Evolutionary conservation across 2,329 filamentous ascomycete species (phyloP).

Genomic region (Aureobasidium melanogenum): DNA sequence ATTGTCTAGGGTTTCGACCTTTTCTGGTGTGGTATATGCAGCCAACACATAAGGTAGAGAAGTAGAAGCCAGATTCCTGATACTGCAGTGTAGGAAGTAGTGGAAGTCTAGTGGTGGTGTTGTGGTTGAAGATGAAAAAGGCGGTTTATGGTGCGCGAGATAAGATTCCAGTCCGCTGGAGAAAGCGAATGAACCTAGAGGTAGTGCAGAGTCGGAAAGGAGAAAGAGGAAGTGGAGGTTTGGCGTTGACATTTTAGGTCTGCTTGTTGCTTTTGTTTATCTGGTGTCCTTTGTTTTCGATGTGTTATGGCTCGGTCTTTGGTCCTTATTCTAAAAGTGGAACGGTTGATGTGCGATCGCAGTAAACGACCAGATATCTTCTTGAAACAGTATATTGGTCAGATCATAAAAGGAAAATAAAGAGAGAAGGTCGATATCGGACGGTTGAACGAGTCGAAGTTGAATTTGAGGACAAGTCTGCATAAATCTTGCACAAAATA

Average conservation of each 20-base stretch:
- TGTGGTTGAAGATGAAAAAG: slow-evolving; percentile 20
- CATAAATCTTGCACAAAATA: background rate
- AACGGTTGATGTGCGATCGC: background rate
- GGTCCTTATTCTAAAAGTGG: background rate
- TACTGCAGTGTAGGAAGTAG: slow-evolving; percentile 60
- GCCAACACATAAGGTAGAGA: slow-evolving; percentile 67
- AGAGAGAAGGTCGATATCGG: background rate
- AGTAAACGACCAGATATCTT: background rate
- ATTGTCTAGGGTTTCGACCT: slow-evolving; percentile 58
- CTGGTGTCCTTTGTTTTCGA: background rate
- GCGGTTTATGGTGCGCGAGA: slow-evolving; percentile 51
- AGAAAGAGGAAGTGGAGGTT: slow-evolving; percentile 61
- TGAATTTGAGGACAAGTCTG: background rate
- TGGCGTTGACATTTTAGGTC: background rate
- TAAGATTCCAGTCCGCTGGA: slow-evolving; percentile 76
- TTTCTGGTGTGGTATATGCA: slow-evolving; percentile 48
- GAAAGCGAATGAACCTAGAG: slow-evolving; percentile 80
- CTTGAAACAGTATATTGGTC: no score
- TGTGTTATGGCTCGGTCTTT: background rate
- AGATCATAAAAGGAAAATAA: no score
- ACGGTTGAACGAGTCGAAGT: background rate
- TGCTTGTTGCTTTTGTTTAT: background rate
- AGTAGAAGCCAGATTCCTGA: slow-evolving; percentile 62
- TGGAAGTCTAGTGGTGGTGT: slow-evolving; percentile 40
- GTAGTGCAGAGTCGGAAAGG: slow-evolving; percentile 71